A percentile compares a stretch with the other conserved stretches of the same genome.
phyloP scores from a whole-genome alignment of 106 monocot genomes.

The Platanthera zijinensis region DNA sequence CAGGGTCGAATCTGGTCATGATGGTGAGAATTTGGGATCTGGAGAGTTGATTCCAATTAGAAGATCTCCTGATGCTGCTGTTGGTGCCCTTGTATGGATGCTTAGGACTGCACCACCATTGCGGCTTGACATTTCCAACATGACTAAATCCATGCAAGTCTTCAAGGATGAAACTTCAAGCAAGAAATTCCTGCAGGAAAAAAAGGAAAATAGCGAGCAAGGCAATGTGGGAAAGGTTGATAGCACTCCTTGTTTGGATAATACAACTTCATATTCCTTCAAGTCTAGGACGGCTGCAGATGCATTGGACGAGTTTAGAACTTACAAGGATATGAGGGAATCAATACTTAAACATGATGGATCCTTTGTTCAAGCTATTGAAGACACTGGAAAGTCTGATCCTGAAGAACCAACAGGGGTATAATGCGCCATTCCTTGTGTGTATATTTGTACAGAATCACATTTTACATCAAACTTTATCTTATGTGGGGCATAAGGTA shows the following conservation, averaged over 20 bases:
- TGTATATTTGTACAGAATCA: constrained; percentile 42
- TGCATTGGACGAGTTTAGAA: constrained; percentile 58
- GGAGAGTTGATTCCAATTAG: constrained; percentile 13
- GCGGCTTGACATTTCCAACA: constrained; percentile 18
- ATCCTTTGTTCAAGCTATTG: constrained; percentile 11
- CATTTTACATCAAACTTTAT: neutral
- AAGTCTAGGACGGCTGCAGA: constrained; percentile 57
- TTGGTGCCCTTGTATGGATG: constrained; percentile 62
- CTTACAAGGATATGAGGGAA: constrained; percentile 52
- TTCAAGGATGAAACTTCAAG: constrained; percentile 6
- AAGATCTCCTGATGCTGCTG: constrained; percentile 64
- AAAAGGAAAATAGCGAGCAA: constrained; percentile 3
- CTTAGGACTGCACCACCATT: constrained; percentile 58
- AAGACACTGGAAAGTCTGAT: constrained; percentile 7
- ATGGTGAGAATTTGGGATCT: constrained; percentile 14
- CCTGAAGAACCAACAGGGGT: constrained; percentile 9
- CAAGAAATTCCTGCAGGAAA: constrained; percentile 1
- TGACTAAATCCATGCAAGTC: constrained; percentile 1
- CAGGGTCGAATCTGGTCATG: constrained; percentile 27
- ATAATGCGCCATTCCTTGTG: constrained; percentile 5
- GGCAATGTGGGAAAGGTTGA: constrained; percentile 1
- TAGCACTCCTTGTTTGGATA: constrained; percentile 7
- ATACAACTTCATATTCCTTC: constrained; percentile 21
- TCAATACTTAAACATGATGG: constrained; percentile 32
- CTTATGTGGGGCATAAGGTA: neutral